Conservation (phyloP, 179 eudicot genomes). For the Gypsophila paniculata region DNA sequence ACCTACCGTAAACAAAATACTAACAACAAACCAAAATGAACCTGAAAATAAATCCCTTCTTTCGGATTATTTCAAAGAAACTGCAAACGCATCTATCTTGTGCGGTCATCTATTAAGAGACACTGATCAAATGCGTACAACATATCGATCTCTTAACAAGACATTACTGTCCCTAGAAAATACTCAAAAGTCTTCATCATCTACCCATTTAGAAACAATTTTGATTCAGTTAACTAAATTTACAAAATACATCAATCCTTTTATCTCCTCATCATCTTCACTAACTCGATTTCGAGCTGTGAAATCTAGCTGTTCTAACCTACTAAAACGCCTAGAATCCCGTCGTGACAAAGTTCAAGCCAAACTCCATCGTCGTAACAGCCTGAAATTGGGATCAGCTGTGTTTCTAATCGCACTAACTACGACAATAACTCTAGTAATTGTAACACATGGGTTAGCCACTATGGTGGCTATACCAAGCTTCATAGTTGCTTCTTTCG, state of each 20-base stretch:
- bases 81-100: conserved; percentile 57
- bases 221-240: conserved; percentile 38
- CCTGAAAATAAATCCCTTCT: conserved; percentile 43
- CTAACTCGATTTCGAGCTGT: conserved; percentile 39
- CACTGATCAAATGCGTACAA: conserved; percentile 44
- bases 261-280: conserved; percentile 39
- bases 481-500: conserved; percentile 33
- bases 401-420: conserved; percentile 47
- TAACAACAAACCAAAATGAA: conserved; percentile 23
- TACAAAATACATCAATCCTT: conserved; percentile 48
- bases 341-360: conserved; percentile 47
- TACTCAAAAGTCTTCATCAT: conserved; percentile 5
- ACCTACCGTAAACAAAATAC: conserved; percentile 42
- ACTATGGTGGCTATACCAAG: conserved; percentile 50
- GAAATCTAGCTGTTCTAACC: conserved; percentile 40
- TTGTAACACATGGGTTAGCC: conserved; percentile 54
- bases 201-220: conserved; percentile 24
- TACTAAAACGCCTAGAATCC: conserved; percentile 63
- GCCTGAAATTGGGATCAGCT: conserved; percentile 48
- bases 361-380: conserved; percentile 33
- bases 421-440: conserved; percentile 39
- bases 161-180: conserved; percentile 30
- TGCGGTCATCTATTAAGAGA: conserved; percentile 60
- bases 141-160: conserved; percentile 36
- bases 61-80: conserved; percentile 51